A percentile compares a stretch with the other conserved stretches of the same genome.
Conservation (phyloP, 345 rosid genomes). For the Adansonia digitata region DNA sequence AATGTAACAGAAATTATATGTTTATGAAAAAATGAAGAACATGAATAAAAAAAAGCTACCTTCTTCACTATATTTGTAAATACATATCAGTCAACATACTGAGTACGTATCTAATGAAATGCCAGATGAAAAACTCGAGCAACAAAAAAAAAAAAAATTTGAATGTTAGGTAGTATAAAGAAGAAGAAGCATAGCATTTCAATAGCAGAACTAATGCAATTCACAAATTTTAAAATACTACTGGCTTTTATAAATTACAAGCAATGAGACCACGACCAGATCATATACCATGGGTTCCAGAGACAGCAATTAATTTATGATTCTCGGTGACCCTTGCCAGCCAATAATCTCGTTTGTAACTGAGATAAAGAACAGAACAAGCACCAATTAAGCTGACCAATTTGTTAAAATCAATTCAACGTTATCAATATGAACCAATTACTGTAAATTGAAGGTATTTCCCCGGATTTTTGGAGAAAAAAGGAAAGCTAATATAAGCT, state of each 20-base stretch:
- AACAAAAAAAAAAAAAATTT: not conserved
- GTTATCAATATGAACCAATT: not conserved
- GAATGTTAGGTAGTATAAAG: not conserved
- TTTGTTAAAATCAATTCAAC: not conserved
- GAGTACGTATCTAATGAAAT: not conserved
- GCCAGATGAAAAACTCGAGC: not conserved
- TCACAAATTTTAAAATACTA: not conserved
- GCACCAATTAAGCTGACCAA: not conserved
- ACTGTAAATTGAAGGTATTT: not conserved
- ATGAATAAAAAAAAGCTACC: not conserved
- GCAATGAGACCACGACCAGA: not conserved
- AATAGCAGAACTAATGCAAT: not conserved
- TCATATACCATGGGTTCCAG: slow-evolving; percentile 26
- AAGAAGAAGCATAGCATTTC: not conserved
- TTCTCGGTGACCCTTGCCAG: slow-evolving; percentile 23
- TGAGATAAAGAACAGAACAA: slow-evolving; percentile 3
- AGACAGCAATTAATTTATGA: slow-evolving; percentile 27
- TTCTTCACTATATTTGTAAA: not conserved
- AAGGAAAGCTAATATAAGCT: not conserved
- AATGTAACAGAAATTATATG: not conserved
- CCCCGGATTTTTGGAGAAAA: not conserved
- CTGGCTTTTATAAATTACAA: not conserved
- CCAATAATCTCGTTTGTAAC: slow-evolving; percentile 29
- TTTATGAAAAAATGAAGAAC: not conserved
- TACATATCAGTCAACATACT: not conserved